These are phyloP conservation scores for Trichoderma orchidacearum DNA, from an alignment of 495 filamentous ascomycete species.

Conservation along the genomic window DNA sequence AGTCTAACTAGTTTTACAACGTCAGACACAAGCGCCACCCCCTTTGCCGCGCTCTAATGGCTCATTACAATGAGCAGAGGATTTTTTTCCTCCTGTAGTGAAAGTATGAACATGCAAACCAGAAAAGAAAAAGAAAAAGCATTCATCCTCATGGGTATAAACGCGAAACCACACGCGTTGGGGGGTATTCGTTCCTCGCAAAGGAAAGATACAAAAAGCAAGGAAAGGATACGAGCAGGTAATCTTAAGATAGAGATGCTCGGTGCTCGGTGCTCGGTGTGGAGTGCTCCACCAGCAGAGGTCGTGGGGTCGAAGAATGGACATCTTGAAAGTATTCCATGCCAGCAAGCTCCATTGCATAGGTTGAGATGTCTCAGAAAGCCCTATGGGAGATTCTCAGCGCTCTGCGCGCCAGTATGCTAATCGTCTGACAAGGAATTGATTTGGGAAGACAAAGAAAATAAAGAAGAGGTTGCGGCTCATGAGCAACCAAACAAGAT, in stretches of 20 bases:
- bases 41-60: not conserved
- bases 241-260: not conserved
- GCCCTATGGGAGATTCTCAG: not conserved
- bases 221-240: not conserved
- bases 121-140: not conserved
- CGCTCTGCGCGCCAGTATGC: not conserved
- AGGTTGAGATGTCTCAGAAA: not conserved
- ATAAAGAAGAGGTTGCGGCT: not conserved
- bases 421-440: not conserved
- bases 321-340: not conserved
- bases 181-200: not conserved
- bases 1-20: not conserved
- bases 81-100: not conserved
- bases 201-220: not conserved
- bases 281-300: not conserved
- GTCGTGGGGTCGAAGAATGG: not conserved
- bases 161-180: not conserved
- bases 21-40: not conserved
- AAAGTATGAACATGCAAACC: not conserved
- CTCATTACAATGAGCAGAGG: slow-evolving; percentile 1
- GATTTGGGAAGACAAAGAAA: not conserved
- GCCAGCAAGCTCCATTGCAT: not conserved
- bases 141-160: not conserved
- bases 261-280: not conserved
- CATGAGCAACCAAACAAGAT: not conserved